A percentile compares a stretch with the other conserved stretches of the same genome.
phyloP scores from a whole-genome alignment of 306 rosid genomes.

The Cucumis melo region DNA sequence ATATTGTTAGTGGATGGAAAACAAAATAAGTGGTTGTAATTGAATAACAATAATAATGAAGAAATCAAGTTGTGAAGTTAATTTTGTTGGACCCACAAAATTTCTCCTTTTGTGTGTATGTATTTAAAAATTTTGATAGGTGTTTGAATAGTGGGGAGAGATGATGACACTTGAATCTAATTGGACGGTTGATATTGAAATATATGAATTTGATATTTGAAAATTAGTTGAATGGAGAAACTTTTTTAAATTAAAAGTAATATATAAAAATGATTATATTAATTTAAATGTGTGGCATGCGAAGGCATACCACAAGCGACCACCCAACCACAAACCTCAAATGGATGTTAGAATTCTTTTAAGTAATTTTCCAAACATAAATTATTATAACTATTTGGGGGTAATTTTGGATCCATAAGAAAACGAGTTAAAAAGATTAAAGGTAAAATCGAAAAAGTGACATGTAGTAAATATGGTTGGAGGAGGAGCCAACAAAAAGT shows the following conservation, averaged over 20 bases:
- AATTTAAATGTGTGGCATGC: neutral
- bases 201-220: neutral
- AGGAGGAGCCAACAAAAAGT: too few relatives aligned
- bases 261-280: neutral
- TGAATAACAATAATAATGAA: neutral
- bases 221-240: neutral
- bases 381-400: too few relatives aligned
- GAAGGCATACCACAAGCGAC: neutral
- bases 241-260: neutral
- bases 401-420: too few relatives aligned
- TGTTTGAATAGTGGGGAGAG: too few relatives aligned
- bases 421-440: too few relatives aligned
- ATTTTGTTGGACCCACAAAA: neutral
- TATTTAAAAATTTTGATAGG: too few relatives aligned
- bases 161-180: neutral
- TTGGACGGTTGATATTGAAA: neutral
- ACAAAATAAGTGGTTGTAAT: neutral
- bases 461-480: too few relatives aligned
- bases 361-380: neutral
- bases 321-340: neutral
- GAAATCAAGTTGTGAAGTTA: neutral
- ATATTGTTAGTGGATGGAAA: neutral
- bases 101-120: too few relatives aligned
- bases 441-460: too few relatives aligned
- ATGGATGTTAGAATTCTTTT: neutral